Conservation (phyloP, 1,139 yeast genomes). For the Pichia sp. region DNA sequence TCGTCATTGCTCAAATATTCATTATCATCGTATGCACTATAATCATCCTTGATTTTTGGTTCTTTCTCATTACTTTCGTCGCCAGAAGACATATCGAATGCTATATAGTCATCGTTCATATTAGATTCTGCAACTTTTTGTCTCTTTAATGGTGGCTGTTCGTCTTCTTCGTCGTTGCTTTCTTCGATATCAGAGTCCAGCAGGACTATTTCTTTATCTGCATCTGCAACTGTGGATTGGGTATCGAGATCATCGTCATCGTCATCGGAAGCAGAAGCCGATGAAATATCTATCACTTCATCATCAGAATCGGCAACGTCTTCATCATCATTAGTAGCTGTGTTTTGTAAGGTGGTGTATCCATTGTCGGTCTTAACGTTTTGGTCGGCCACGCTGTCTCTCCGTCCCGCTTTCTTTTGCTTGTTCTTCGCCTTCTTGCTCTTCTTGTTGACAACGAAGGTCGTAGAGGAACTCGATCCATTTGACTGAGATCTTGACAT, state of each 20-base stretch:
- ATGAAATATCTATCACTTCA: slow-evolving; percentile 1
- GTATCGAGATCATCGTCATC: background rate
- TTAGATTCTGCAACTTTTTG: slow-evolving; percentile 24
- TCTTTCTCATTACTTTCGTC: slow-evolving; percentile 34
- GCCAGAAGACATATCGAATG: slow-evolving; percentile 51
- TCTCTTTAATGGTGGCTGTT: slow-evolving; percentile 12
- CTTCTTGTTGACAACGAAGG: slow-evolving; percentile 7
- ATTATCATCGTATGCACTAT: slow-evolving; percentile 26
- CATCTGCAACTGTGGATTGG: background rate
- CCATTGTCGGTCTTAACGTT: slow-evolving; percentile 7
- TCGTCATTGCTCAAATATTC: slow-evolving; percentile 35
- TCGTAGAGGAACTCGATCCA: background rate
- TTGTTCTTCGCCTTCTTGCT: slow-evolving; percentile 17
- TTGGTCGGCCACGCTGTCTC: background rate
- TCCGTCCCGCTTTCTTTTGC: slow-evolving; percentile 7
- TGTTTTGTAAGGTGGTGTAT: slow-evolving; percentile 15
- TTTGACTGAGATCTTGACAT: slow-evolving; percentile 1
- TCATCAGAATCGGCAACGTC: background rate
- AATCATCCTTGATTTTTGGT: slow-evolving; percentile 22
- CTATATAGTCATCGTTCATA: slow-evolving; percentile 58
- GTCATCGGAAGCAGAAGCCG: background rate
- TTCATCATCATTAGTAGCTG: slow-evolving; percentile 2
- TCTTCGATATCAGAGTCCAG: slow-evolving; percentile 11
- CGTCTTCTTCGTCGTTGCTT: slow-evolving; percentile 4
- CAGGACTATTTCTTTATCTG: slow-evolving; percentile 7